Evolutionary conservation across 2,329 filamentous ascomycete species (phyloP), one percentile per base, ranked within the genome.

Genomic region (Ceratocystiopsis brevicomis): DNA sequence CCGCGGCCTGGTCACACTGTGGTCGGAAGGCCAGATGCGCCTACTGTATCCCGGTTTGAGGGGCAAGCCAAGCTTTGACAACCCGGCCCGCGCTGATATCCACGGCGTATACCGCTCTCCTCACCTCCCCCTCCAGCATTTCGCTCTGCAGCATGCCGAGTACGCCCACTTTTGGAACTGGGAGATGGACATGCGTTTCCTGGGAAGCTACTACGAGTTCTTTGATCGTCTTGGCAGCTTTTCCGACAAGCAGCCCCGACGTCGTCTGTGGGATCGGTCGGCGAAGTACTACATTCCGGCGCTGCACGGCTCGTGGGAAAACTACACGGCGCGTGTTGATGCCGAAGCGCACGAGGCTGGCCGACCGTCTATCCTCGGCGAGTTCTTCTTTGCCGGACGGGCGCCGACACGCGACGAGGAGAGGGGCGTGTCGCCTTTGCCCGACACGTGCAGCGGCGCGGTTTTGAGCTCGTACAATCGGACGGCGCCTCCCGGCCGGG

Each of bases 1-100:
- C 59, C 81, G 78, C 55, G 74, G 78, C 47, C 73, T 93, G 57
- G 81, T 79, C 38, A 84, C 80, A 0, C 64, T 92, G 6, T 93
- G 85, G 85, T 86, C 82, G 3, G 83, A 90, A 57, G 69, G 74
- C 42, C 82, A 88, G 59, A 88, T 93, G 81, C 68, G 70, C 45
- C 67, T 87, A 44, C 76, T 84, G 57, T 93, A 92, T 54, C 59
- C 70, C 47, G 73, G 73, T 2, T 71, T 74, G 37, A 78, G 86
- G n/a, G 77, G 80, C 51, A 73, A 78, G 38, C 72, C 77, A 1
- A 75, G 78, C 52, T 51, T 51, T 17, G 64, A 69, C 44, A 72
- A 73, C 53, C 69, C 69, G 8, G 67, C 65, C 45, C 60, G 70
- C 49, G 66, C 63, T 14, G 69, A 73, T 42, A 66, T 82, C 25